Evolutionary conservation across 805 yeast species (phyloP), one percentile per base, ranked within the genome.

Genomic region (Kodamaea restingae): DNA sequence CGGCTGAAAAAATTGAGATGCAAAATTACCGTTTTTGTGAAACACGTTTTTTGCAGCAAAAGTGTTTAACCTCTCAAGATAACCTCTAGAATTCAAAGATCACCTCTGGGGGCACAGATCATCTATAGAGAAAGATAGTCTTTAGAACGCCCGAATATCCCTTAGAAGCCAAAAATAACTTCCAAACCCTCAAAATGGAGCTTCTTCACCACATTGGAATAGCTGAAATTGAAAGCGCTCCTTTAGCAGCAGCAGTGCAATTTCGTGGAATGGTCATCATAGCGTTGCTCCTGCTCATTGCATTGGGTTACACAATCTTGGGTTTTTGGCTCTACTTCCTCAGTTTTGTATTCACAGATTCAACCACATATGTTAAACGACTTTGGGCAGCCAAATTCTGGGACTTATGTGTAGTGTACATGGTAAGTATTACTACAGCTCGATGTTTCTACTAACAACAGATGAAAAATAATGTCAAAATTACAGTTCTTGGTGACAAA

Each of bases 401-500:
- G 58, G 43, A 30, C 4, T 11, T 35, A 10, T 42, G 40, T 8
- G 30, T 44, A 5, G 30, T 31, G 10, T 39, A 49, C 17, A 40
- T 42, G 42, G 36, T 37, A 24, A 22, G 36, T 37, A 31, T 20
- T n/a, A 26, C 15, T 2, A 24, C 17, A 18, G 21, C 32, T 18
- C 15, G 18, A 5, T 10, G 14, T 43, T 47, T 30, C 28, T 33
- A 36, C 42, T 36, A 37, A 36, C 43, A 4, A 4, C 18, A 44
- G 70, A 60, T 61, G 29, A 37, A 64, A 33, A 71, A 70, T 45
- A 48, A 57, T 4, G 69, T 74, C 12, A 44, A 58, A 11, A 47
- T 75, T 11, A 50, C 54, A 15, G 44, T 75, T 1, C 41, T 61
- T 9, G 84, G 79, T 10, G 81, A 75, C 42, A 29, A 35, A 11